Evolutionary conservation across 805 yeast species (phyloP), one percentile per base, ranked within the genome.

Genomic region (Yamadazyma takamatsuzukensis): DNA sequence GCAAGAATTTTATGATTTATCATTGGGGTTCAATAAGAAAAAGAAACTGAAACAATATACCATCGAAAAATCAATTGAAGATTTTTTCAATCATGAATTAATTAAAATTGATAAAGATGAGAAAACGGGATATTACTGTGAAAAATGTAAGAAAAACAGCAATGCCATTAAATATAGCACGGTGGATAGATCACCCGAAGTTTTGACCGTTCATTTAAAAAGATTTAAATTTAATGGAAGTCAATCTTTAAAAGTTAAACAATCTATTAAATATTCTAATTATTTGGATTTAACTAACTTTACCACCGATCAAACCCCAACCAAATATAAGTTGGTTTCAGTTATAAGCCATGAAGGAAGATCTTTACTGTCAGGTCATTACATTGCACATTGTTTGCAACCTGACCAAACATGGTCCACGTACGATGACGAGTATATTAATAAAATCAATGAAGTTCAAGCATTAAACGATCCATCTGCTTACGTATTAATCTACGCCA

Each of bases 341-440:
- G 96, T 90, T 12, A 84, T 90, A 39, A 90, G 88, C 4, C 98
- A 93, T 53, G 96, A 86, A 49, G 98, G 98, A 25, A 70, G 97
- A 42, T 83, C 96, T 2, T 80, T 89, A 10, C 79, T 88, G 27
- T 80, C 93, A 3, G 98, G 98, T 3, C 98, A 93, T 58, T 93
- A 93, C 51, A 76, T 88, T 38, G 84, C 95, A 1, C 87, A 85
- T 53, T 85, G 96, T 53, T 75, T 83, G 41, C 96, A 89, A 58
- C 95, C 97, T 1, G 93, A 85, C 58, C 90, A 88, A 2, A 61
- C 82, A 2, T 93, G 97, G 98, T 80, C 87, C 18, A 80, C 87
- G 7, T 93, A 90, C 57, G 97, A 93, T 54, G 98, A 93, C 54
- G 98, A 93, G 49, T 78, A 81, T 49, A 78, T 86, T 45, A 83